These are phyloP conservation scores for Chaetomium sp. DNA, from an alignment of 2,329 filamentous ascomycete species.

Conservation along the genomic window DNA sequence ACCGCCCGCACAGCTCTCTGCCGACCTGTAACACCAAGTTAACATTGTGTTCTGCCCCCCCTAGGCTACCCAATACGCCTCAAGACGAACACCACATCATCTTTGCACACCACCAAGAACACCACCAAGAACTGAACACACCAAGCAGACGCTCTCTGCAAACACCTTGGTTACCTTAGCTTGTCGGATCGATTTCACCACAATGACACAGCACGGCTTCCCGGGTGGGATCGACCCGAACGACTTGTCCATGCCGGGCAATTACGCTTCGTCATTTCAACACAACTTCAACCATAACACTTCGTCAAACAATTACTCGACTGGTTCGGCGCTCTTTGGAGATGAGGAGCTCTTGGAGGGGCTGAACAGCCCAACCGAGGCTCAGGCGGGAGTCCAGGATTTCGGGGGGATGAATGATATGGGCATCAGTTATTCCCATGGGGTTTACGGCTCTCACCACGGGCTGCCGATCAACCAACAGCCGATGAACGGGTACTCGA, in stretches of 20 bases:
- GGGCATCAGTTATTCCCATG: conserved; percentile 59
- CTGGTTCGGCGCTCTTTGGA: conserved; percentile 75
- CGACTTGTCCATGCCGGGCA: conserved; percentile 71
- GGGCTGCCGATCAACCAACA: conserved; percentile 65
- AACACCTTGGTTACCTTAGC: neutral
- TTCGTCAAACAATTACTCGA: conserved; percentile 71
- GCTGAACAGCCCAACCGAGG: conserved; percentile 59
- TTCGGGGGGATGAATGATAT: conserved; percentile 58
- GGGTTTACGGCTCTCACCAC: conserved; percentile 58
- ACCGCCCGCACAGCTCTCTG: neutral
- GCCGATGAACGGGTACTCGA: conserved; percentile 80
- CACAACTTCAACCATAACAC: conserved; percentile 62
- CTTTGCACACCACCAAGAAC: neutral
- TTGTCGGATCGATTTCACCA: neutral
- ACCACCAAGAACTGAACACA: neutral
- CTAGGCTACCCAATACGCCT: neutral
- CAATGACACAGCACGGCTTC: conserved; percentile 42
- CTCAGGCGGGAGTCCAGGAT: conserved; percentile 56
- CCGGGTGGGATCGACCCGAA: conserved; percentile 77
- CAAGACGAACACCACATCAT: neutral
- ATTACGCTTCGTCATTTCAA: conserved; percentile 63
- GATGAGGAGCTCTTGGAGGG: conserved; percentile 88
- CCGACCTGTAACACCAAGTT: conserved; percentile 5
- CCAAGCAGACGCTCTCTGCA: neutral
- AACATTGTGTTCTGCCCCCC: neutral